These are phyloP conservation scores for Gilbertella persicaria DNA, from an alignment of 371 early-diverging fungal species.

Conservation along the genomic window DNA sequence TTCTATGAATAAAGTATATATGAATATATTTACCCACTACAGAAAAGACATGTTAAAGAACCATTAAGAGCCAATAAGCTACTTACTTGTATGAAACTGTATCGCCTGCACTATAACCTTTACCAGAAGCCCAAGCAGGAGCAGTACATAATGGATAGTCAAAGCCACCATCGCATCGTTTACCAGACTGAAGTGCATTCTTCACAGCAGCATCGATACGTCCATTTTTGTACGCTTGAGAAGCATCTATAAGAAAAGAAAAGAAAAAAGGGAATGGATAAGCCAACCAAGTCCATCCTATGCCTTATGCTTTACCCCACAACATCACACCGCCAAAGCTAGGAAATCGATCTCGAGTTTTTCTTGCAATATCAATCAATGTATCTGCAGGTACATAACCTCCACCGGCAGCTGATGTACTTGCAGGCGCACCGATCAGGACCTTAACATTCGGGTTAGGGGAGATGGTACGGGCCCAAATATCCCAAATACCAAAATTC, in stretches of 20 bases:
- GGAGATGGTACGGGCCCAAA: slow-evolving; percentile 60
- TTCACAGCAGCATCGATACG: slow-evolving; percentile 33
- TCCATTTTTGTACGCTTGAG: slow-evolving; percentile 45
- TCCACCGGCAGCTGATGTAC: slow-evolving; percentile 54
- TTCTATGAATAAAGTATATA: no score
- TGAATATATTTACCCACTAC: slow-evolving; percentile 28
- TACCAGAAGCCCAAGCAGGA: slow-evolving; percentile 35
- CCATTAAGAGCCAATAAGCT: background rate
- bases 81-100: slow-evolving; percentile 54
- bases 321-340: slow-evolving; percentile 70
- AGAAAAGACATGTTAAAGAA: background rate
- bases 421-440: slow-evolving; percentile 65
- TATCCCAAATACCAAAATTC: slow-evolving; percentile 64
- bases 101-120: slow-evolving; percentile 42
- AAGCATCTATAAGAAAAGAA: slow-evolving; percentile 31
- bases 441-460: slow-evolving; percentile 62
- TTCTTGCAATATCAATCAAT: slow-evolving; percentile 25
- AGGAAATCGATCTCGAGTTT: slow-evolving; percentile 34
- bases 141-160: slow-evolving; percentile 34
- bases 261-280: background rate
- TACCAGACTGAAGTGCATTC: slow-evolving; percentile 18
- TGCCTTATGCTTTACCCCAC: no score
- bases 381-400: slow-evolving; percentile 50
- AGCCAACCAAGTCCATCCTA: background rate
- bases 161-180: slow-evolving; percentile 27